Conservation (phyloP, 2,329 filamentous ascomycete species). For the Scedosporium aurantiacum region DNA sequence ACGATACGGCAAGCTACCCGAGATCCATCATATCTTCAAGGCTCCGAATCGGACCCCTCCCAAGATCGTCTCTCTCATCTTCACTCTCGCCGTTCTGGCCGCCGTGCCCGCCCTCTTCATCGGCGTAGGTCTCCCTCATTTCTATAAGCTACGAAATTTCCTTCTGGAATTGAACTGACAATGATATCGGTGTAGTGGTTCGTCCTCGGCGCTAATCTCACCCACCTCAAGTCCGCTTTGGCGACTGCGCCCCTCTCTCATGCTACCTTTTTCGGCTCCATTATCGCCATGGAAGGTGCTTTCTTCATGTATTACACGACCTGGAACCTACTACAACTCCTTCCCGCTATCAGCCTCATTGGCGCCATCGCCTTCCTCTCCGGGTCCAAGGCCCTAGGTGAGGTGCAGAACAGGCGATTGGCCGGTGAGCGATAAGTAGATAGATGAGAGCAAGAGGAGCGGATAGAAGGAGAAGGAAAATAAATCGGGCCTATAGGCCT, state of each 20-base stretch:
- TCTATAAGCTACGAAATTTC: not conserved
- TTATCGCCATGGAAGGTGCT: slow-evolving; percentile 77
- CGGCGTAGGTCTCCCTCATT: slow-evolving; percentile 40
- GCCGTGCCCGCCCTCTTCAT: slow-evolving; percentile 64
- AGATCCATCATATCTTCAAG: slow-evolving; percentile 89
- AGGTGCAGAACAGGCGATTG: slow-evolving; percentile 81
- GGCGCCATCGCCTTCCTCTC: slow-evolving; percentile 68
- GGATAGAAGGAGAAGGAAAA: not conserved
- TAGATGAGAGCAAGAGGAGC: not conserved
- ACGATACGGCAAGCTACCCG: slow-evolving; percentile 71
- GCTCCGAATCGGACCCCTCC: slow-evolving; percentile 70
- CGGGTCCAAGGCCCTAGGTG: slow-evolving; percentile 78
- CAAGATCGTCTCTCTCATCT: slow-evolving; percentile 66
- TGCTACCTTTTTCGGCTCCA: slow-evolving; percentile 72
- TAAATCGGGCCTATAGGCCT: not conserved
- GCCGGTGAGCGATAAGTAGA: slow-evolving; percentile 51
- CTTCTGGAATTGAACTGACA: slow-evolving; percentile 2
- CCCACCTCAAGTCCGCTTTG: slow-evolving; percentile 66
- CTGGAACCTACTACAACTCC: slow-evolving; percentile 85
- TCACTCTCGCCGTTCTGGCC: slow-evolving; percentile 60
- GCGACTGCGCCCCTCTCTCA: slow-evolving; percentile 70
- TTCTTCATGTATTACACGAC: slow-evolving; percentile 90
- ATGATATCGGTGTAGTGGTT: slow-evolving; percentile 53
- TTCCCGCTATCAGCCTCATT: slow-evolving; percentile 62
- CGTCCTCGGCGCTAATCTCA: slow-evolving; percentile 69